Conservation (phyloP, 768 basidiomycete genomes). For the Leucocoprinus leucothites region DNA sequence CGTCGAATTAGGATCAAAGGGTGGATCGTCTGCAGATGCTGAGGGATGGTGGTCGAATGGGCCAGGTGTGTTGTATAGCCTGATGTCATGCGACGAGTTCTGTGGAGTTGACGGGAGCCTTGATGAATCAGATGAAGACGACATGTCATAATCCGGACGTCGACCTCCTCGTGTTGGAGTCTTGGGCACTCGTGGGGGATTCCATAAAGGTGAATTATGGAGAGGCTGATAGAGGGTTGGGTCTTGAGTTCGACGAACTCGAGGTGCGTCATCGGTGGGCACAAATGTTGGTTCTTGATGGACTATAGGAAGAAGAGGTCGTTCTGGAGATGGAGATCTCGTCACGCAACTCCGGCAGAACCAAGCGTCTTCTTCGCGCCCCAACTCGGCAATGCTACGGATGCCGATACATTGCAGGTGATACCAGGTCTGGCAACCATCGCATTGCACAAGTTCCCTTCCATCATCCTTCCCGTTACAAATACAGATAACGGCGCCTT, state of each 20-base stretch:
- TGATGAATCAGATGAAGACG: slow-evolving; percentile 49
- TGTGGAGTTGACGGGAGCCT: slow-evolving; percentile 54
- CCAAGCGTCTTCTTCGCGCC: slow-evolving; percentile 79
- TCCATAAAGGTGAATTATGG: slow-evolving; percentile 61
- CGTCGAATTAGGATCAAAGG: slow-evolving; percentile 78
- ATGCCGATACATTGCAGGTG: slow-evolving; percentile 82
- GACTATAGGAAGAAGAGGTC: slow-evolving; percentile 24
- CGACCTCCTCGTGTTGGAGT: slow-evolving; percentile 43
- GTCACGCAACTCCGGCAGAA: slow-evolving; percentile 59
- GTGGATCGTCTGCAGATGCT: slow-evolving; percentile 41
- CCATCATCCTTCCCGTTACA: slow-evolving; percentile 70
- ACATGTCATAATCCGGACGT: slow-evolving; percentile 38
- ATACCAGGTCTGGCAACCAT: slow-evolving; percentile 78
- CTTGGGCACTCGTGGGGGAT: slow-evolving; percentile 36
- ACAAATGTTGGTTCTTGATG: slow-evolving; percentile 66
- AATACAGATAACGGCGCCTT: slow-evolving; percentile 57
- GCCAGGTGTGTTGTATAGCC: slow-evolving; percentile 39
- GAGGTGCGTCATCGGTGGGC: slow-evolving; percentile 54
- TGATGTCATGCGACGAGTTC: slow-evolving; percentile 31
- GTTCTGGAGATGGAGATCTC: slow-evolving; percentile 37
- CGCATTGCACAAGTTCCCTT: slow-evolving; percentile 78
- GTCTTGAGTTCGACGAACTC: slow-evolving; percentile 41
- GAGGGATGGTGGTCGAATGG: slow-evolving; percentile 27
- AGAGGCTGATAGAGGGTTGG: slow-evolving; percentile 59
- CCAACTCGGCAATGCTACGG: slow-evolving; percentile 56